A percentile compares a stretch with the other conserved stretches of the same genome.
Evolutionary conservation across 495 filamentous ascomycete species (phyloP).

Genomic region (Alectoria sarmentosa): DNA sequence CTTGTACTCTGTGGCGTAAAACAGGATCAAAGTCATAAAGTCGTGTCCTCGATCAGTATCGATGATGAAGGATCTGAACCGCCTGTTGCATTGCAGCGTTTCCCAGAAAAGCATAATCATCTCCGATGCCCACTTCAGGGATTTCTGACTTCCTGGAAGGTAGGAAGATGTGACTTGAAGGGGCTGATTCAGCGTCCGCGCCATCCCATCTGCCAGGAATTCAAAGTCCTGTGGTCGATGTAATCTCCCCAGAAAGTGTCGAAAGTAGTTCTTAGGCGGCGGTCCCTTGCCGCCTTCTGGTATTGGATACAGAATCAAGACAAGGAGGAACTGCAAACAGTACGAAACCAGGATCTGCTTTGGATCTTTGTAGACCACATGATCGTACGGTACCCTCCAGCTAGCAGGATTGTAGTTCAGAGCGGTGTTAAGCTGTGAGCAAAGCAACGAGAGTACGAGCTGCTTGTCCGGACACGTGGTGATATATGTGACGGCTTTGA

Average conservation of each 20-base stretch:
- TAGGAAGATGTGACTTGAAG: constrained; percentile 83
- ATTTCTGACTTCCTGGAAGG: constrained; percentile 76
- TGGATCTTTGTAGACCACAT: constrained; percentile 88
- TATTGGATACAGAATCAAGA: constrained; percentile 81
- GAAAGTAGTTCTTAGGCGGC: constrained; percentile 80
- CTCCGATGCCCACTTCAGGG: constrained; percentile 84
- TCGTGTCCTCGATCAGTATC: constrained; percentile 92
- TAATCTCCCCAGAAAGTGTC: constrained; percentile 83
- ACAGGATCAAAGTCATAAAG: constrained; percentile 83
- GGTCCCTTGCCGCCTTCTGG: constrained; percentile 60
- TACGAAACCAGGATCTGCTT: constrained; percentile 89
- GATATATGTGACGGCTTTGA: constrained; percentile 84
- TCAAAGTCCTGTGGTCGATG: constrained; percentile 97
- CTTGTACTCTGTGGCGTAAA: constrained; percentile 86
- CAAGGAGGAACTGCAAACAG: constrained; percentile 83
- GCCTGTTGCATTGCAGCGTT: constrained; percentile 92
- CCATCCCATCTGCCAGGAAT: constrained; percentile 95
- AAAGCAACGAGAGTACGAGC: constrained; percentile 78
- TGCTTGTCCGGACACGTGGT: constrained; percentile 84
- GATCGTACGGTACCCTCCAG: constrained; percentile 93
- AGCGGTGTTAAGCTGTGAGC: constrained; percentile 93
- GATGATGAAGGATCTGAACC: constrained; percentile 94
- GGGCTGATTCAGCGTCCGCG: constrained; percentile 86
- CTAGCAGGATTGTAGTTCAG: constrained; percentile 94
- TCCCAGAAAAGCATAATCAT: constrained; percentile 99